Base-by-base conservation (phyloP, 2,329 filamentous ascomycete genomes). In the Diplodia corticola region DNA sequence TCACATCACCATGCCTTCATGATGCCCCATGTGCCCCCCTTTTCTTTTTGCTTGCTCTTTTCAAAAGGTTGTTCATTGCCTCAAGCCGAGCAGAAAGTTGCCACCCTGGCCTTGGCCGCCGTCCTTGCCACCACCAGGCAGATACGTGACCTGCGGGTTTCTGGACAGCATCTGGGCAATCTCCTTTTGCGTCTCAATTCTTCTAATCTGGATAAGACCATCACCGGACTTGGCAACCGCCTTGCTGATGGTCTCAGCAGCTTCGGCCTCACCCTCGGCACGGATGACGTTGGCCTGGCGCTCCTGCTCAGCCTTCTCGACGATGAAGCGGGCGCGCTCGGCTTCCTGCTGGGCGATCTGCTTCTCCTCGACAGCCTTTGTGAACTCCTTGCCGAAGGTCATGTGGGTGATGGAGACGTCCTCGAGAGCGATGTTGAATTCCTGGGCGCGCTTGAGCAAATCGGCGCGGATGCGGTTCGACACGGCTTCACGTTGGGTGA, bases 351-450 rank as follows among this genome's bases (percentile, higher is more conserved):
- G 95, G 65, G 95, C 95, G 79, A 99, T 99, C 85, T 99, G 95
- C 89, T 99, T 99, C 88, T 99, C 95, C 84, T 99, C 95, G 75
- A 99, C 95, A 70, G 95, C 95, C 80, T 92, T 91, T 68, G 95
- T 99, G 85, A 99, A 99, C 82, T 99, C 95, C 80, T 94, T 94
- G 73, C 95, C 95, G 78, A 99, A 99, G 63, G 95, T 99, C 95
- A 99, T 99, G 86, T 99, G 95, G 69, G 95, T 99, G 81, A 99
- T 99, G 77, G 92, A 96, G 68, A 99, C 95, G 77, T 99, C 95
- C 82, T 99, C 95, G 64, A 99, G 91, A 30, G 93, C 92, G 77
- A 99, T 99, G 85, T 99, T 97, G 88, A 99, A 99, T 81, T 99
- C 95, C 75, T 89, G 84, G 55, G 95, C 95, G 75, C 95, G 93